A percentile compares a stretch with the other conserved stretches of the same genome.
Evolutionary conservation across 140 eudicot genomes (phyloP).

Genomic region (Ambrosia hybrid): DNA sequence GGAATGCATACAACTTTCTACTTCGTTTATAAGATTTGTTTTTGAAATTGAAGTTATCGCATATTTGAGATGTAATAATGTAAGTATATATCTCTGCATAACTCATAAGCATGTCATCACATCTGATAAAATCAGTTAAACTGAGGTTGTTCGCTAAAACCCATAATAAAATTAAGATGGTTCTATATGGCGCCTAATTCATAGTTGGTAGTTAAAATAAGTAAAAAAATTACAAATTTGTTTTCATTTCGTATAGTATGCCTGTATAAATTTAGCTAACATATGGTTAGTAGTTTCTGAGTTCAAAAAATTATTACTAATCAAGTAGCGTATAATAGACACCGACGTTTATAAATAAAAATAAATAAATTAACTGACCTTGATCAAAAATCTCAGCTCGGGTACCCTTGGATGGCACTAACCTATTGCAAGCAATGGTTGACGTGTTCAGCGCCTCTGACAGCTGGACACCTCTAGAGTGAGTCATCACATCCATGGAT

Average conservation of each 20-base stretch:
- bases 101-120: neutral
- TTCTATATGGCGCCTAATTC: neutral
- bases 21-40: neutral
- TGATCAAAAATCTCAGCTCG: constrained; percentile 41
- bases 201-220: neutral
- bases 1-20: neutral
- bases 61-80: too few relatives aligned
- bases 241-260: too few relatives aligned
- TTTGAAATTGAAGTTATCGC: neutral
- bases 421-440: constrained; percentile 31
- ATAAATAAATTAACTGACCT: constrained; percentile 31
- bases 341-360: neutral
- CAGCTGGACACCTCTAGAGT: constrained; percentile 38
- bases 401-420: constrained; percentile 43
- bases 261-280: too few relatives aligned
- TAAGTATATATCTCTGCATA: neutral
- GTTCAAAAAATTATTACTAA: neutral
- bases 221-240: too few relatives aligned
- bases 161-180: neutral
- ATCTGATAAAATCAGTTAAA: too few relatives aligned
- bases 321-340: neutral
- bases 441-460: constrained; percentile 39
- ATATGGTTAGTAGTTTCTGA: neutral
- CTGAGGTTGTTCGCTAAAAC: too few relatives aligned
- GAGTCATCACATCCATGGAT: constrained; percentile 38